phyloP scores from a whole-genome alignment of 768 basidiomycete genomes.

The Tylopilus cervinicoccineus region DNA sequence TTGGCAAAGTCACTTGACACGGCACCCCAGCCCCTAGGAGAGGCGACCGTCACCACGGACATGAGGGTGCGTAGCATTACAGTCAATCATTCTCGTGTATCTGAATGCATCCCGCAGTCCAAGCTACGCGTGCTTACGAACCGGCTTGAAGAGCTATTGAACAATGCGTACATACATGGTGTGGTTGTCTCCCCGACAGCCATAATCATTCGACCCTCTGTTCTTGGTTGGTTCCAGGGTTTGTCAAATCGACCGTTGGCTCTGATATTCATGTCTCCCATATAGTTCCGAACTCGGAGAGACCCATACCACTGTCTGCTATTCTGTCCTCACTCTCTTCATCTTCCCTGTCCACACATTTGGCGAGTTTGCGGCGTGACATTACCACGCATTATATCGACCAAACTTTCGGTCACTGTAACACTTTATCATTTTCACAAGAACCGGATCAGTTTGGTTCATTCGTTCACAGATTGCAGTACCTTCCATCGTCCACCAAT shows the following conservation, averaged over 20 bases:
- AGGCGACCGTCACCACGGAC: conserved; percentile 50
- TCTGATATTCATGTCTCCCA: conserved; percentile 1
- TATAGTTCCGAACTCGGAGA: conserved; percentile 55
- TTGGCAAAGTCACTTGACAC: conserved; percentile 43
- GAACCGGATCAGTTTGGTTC: conserved; percentile 31
- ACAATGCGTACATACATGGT: conserved; percentile 61
- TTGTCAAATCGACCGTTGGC: neutral
- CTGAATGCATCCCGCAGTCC: conserved; percentile 36
- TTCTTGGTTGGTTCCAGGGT: conserved; percentile 45
- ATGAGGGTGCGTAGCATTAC: conserved; percentile 48
- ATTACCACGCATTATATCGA: conserved; percentile 58
- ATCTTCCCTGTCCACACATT: conserved; percentile 48
- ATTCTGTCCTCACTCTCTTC: conserved; percentile 59
- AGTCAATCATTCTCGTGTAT: neutral
- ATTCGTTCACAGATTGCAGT: conserved; percentile 44
- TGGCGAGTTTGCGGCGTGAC: conserved; percentile 64
- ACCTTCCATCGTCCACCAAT: conserved; percentile 39
- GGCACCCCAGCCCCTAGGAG: conserved; percentile 48
- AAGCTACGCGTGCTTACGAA: conserved; percentile 53
- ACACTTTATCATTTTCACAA: conserved; percentile 36
- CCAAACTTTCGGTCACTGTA: conserved; percentile 50
- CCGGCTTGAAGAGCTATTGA: conserved; percentile 66
- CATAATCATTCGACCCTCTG: conserved; percentile 46
- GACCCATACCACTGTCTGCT: conserved; percentile 46
- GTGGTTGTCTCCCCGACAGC: conserved; percentile 48